phyloP scores from a whole-genome alignment of 2,329 filamentous ascomycete genomes.

The Trichoderma hamatum region DNA sequence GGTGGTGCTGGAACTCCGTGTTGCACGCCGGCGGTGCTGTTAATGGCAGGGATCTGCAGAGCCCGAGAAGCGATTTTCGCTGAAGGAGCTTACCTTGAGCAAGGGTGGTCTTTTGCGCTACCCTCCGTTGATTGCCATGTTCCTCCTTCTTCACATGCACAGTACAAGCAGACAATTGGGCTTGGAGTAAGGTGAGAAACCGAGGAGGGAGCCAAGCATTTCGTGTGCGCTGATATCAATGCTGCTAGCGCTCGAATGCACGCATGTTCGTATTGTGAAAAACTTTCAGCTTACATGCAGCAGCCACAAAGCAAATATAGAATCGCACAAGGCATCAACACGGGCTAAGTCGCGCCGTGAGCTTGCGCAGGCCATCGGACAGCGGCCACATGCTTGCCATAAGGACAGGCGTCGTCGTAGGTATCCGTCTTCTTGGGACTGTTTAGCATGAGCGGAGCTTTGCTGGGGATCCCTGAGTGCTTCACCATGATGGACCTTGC shows the following conservation, averaged over 20 bases:
- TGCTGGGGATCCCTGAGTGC: constrained; percentile 23
- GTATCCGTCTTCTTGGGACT: constrained; percentile 18
- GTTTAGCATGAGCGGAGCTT: constrained; percentile 15
- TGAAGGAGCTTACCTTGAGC: constrained; percentile 2
- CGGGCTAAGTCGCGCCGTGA: neutral
- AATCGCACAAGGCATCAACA: constrained; percentile 1
- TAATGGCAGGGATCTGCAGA: constrained; percentile 18
- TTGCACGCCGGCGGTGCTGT: neutral
- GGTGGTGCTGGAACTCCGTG: neutral
- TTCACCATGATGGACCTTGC: constrained; percentile 21
- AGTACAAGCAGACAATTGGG: neutral
- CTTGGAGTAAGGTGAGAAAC: neutral
- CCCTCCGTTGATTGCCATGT: neutral
- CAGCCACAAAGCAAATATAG: constrained; percentile 18
- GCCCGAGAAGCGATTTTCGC: neutral
- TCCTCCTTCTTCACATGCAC: neutral
- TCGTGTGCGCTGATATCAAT: neutral
- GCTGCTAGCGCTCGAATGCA: neutral
- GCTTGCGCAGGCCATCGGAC: constrained; percentile 13
- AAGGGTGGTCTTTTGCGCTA: neutral
- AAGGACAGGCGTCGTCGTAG: neutral
- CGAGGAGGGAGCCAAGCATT: neutral
- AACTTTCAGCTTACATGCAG: neutral
- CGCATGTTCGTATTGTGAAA: constrained; percentile 3
- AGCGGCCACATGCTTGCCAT: constrained; percentile 1